Evolutionary conservation across 345 rosid species (phyloP).

Genomic region (Microthlaspi erraticum): DNA sequence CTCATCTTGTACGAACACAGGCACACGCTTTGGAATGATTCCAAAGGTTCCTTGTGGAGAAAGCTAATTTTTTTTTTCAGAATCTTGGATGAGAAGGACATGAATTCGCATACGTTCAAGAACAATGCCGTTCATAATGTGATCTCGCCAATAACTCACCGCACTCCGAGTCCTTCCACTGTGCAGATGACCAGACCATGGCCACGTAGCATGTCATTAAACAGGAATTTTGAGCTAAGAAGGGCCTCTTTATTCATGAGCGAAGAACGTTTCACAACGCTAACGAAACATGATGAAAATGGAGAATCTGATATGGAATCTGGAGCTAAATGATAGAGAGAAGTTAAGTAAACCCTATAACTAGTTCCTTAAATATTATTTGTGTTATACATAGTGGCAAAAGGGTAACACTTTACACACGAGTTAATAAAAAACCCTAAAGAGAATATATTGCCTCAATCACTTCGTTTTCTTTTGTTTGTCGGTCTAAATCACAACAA

Average conservation of each 20-base stretch:
- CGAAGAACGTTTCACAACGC: neutral
- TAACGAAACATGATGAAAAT: conserved; percentile 8
- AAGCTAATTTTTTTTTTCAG: conserved; percentile 21
- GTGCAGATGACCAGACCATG: conserved; percentile 13
- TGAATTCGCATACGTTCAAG: conserved; percentile 44
- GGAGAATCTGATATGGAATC: neutral
- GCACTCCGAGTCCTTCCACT: conserved; percentile 33
- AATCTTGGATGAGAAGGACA: conserved; percentile 47
- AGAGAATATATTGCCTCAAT: too few species aligned
- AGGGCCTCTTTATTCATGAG: neutral
- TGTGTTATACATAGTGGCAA: too few species aligned
- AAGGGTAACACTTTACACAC: too few species aligned
- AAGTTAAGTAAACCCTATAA: too few species aligned
- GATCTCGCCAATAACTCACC: conserved; percentile 22
- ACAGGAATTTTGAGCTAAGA: conserved; percentile 30
- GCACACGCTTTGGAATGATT: conserved; percentile 11
- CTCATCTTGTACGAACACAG: conserved; percentile 26
- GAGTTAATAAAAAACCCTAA: too few species aligned
- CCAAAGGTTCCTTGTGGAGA: conserved; percentile 40
- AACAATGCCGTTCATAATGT: conserved; percentile 22
- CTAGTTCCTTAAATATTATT: too few species aligned
- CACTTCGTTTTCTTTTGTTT: too few species aligned
- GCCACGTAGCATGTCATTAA: conserved; percentile 27
- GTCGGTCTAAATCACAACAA: too few species aligned
- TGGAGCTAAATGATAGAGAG: neutral